Conservation (phyloP, 2,329 filamentous ascomycete species). For the Penicillium sp. region DNA sequence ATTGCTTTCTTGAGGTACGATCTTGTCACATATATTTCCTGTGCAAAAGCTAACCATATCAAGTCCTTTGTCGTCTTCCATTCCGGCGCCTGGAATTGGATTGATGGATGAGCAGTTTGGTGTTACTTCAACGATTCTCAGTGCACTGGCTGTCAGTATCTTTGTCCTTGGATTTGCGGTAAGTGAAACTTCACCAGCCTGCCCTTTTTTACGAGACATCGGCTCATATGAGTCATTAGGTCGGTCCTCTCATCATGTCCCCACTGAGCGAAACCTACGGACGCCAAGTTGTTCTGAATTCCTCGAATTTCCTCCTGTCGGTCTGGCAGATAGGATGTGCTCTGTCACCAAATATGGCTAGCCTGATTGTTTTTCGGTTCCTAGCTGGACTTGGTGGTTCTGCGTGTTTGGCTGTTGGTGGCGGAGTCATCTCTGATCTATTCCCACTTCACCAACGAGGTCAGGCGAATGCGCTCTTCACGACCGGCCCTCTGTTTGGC, state of each 20-base stretch:
- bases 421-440: constrained; percentile 30
- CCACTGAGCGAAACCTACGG: constrained; percentile 65
- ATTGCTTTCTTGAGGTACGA: no score
- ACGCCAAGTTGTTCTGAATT: constrained; percentile 59
- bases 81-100: no score
- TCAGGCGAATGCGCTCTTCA: constrained; percentile 48
- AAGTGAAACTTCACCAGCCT: no score
- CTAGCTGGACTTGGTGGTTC: neutral
- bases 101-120: no score
- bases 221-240: neutral
- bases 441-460: constrained; percentile 45
- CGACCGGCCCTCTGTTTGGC: constrained; percentile 51
- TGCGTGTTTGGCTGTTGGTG: constrained; percentile 50
- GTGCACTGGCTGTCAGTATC: no score
- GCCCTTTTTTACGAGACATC: no score
- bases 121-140: no score
- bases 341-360: constrained; percentile 50
- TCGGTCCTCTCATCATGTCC: constrained; percentile 64
- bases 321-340: constrained; percentile 62
- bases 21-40: no score
- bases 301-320: constrained; percentile 58
- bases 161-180: no score
- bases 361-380: constrained; percentile 2
- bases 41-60: no score
- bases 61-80: no score